A percentile compares a stretch with the other conserved stretches of the same genome.
Conservation (phyloP, 305 asterid genomes). For the Nicotiana rustica region DNA sequence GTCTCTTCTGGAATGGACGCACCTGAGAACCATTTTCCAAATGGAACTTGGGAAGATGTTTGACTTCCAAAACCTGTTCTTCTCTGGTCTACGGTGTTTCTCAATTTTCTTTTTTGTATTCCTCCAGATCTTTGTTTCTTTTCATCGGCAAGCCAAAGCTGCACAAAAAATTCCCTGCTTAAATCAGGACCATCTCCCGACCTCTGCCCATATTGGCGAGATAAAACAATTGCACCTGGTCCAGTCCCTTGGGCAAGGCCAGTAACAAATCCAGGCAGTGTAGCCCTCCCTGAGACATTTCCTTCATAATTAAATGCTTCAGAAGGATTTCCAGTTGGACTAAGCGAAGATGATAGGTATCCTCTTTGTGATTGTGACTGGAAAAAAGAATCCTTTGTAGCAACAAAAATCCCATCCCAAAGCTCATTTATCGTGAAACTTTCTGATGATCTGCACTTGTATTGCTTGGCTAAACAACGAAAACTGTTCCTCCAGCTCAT, state of each 20-base stretch:
- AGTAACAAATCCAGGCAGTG: conserved; percentile 43
- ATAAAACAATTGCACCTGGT: conserved; percentile 39
- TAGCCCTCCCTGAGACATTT: conserved; percentile 46
- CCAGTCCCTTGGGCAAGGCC: conserved; percentile 45
- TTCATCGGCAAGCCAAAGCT: conserved; percentile 75
- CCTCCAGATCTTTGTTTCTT: conserved; percentile 48
- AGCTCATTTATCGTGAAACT: conserved; percentile 40
- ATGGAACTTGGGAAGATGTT: conserved; percentile 42
- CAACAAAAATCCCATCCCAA: conserved; percentile 42
- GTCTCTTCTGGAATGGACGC: conserved; percentile 48
- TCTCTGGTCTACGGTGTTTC: conserved; percentile 41
- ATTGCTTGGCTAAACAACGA: conserved; percentile 47
- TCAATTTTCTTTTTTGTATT: conserved; percentile 45
- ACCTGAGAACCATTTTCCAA: conserved; percentile 56
- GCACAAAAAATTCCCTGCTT: conserved; percentile 76
- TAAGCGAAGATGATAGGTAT: conserved; percentile 41
- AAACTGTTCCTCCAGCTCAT: conserved; percentile 63
- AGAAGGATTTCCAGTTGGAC: conserved; percentile 32
- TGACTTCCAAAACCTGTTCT: conserved; percentile 44
- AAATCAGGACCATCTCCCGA: conserved; percentile 55
- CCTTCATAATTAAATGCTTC: conserved; percentile 32
- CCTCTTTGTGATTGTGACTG: conserved; percentile 47
- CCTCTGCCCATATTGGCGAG: conserved; percentile 52
- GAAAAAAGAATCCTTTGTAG: conserved; percentile 42
- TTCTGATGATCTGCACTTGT: conserved; percentile 46